phyloP scores from a whole-genome alignment of 768 basidiomycete genomes.

The Russula earlei region DNA sequence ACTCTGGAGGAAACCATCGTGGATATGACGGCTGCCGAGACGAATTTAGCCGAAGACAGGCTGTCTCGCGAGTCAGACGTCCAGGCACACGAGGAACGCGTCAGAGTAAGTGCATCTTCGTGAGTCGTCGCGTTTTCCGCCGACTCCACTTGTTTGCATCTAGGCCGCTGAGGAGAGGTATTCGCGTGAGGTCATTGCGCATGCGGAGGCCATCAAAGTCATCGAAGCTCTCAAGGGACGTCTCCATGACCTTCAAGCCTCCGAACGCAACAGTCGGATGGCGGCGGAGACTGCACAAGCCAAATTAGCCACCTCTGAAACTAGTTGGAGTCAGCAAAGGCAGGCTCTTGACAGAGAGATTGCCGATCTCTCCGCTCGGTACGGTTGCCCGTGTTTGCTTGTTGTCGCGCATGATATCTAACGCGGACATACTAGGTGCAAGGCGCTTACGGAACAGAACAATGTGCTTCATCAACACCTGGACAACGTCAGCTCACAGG shows the following conservation, averaged over 20 bases:
- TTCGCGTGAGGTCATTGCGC: slow-evolving; percentile 69
- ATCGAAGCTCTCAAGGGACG: slow-evolving; percentile 58
- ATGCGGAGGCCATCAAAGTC: slow-evolving; percentile 75
- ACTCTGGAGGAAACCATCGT: slow-evolving; percentile 74
- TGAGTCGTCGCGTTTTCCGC: neutral
- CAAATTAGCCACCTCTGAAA: slow-evolving; percentile 61
- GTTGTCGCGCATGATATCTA: neutral
- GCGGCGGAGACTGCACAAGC: slow-evolving; percentile 66
- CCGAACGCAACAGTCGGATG: slow-evolving; percentile 48
- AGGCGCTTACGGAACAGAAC: slow-evolving; percentile 72
- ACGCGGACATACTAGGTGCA: slow-evolving; percentile 37
- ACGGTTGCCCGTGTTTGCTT: slow-evolving; percentile 16
- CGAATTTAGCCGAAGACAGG: slow-evolving; percentile 53
- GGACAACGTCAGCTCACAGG: slow-evolving; percentile 75
- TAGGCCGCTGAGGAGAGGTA: slow-evolving; percentile 70
- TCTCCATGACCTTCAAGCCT: slow-evolving; percentile 40
- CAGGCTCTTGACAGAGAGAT: slow-evolving; percentile 72
- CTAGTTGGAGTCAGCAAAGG: slow-evolving; percentile 75
- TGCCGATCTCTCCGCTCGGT: slow-evolving; percentile 62
- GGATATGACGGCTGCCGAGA: slow-evolving; percentile 69
- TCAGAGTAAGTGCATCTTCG: slow-evolving; percentile 38
- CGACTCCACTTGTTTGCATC: slow-evolving; percentile 25
- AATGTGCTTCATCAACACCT: slow-evolving; percentile 71
- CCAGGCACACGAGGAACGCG: slow-evolving; percentile 58
- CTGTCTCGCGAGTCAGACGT: slow-evolving; percentile 54